phyloP scores from a whole-genome alignment of 345 rosid genomes.

The Kandelia obovata region DNA sequence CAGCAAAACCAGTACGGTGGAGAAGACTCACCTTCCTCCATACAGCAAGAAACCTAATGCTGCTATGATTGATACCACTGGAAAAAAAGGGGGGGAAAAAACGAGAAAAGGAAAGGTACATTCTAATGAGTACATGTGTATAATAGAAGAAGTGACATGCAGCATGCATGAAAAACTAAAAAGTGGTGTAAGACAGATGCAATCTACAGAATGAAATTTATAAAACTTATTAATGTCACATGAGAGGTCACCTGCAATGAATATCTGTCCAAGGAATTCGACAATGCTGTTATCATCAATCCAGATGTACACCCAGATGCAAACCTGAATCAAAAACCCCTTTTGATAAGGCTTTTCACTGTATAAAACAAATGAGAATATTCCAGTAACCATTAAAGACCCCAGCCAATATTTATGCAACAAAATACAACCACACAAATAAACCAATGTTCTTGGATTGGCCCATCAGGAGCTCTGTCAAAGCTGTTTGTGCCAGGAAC shows the following conservation, averaged over 20 bases:
- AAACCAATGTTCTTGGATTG: background rate
- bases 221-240: slow-evolving; percentile 7
- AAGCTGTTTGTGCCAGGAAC: background rate
- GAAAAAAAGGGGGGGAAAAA: slow-evolving; percentile 13
- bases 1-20: background rate
- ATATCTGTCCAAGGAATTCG: slow-evolving; percentile 73
- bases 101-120: too few species aligned
- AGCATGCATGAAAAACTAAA: background rate
- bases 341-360: slow-evolving; percentile 13
- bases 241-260: slow-evolving; percentile 65
- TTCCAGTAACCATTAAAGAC: too few species aligned
- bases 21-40: slow-evolving; percentile 83
- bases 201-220: slow-evolving; percentile 2
- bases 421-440: too few species aligned
- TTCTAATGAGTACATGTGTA: background rate
- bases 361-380: too few species aligned
- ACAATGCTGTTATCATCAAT: slow-evolving; percentile 68
- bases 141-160: slow-evolving; percentile 5
- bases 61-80: slow-evolving; percentile 88
- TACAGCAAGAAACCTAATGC: slow-evolving; percentile 89
- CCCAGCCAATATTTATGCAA: too few species aligned
- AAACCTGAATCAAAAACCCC: slow-evolving; percentile 50
- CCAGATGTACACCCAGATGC: slow-evolving; percentile 89
- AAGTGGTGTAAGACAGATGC: background rate
- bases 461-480: background rate